phyloP scores from a whole-genome alignment of 2,329 filamentous ascomycete species.

The Penicillium sp. region DNA sequence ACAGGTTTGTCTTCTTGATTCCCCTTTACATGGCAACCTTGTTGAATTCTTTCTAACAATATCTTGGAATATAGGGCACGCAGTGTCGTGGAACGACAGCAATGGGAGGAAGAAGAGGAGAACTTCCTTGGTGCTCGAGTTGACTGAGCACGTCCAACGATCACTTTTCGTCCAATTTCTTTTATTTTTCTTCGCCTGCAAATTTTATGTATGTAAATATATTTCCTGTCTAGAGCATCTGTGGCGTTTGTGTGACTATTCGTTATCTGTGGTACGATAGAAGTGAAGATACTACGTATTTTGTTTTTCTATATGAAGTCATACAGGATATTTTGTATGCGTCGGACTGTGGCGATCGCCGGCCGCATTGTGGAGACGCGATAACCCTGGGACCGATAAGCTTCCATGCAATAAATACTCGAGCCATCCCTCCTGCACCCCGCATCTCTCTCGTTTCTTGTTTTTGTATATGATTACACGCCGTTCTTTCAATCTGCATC shows the following conservation, averaged over 20 bases:
- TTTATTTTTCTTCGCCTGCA: neutral
- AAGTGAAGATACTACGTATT: too few relatives aligned
- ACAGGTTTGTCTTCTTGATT: slow-evolving; percentile 31
- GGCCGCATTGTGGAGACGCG: slow-evolving; percentile 5
- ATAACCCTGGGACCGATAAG: neutral
- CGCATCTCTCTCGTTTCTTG: neutral
- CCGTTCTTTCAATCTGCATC: neutral
- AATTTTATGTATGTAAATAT: slow-evolving; percentile 2
- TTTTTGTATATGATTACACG: neutral
- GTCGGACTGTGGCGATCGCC: slow-evolving; percentile 20
- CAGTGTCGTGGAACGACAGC: slow-evolving; percentile 52
- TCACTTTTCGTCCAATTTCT: neutral
- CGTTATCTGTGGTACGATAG: neutral
- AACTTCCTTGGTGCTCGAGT: slow-evolving; percentile 47
- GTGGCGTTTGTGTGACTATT: slow-evolving; percentile 6
- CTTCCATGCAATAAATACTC: neutral
- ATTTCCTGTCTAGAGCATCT: slow-evolving; percentile 6
- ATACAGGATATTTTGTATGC: neutral
- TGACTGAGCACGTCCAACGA: slow-evolving; percentile 11
- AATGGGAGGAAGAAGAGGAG: slow-evolving; percentile 60
- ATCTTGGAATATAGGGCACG: slow-evolving; percentile 41
- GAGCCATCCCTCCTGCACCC: too few relatives aligned
- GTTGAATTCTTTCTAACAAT: neutral
- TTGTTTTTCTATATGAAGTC: neutral
- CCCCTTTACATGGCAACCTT: neutral